A percentile compares a stretch with the other conserved stretches of the same genome.
Conservation (phyloP, 1,284 basidiomycete species). For the Cryptococcus sp. region DNA sequence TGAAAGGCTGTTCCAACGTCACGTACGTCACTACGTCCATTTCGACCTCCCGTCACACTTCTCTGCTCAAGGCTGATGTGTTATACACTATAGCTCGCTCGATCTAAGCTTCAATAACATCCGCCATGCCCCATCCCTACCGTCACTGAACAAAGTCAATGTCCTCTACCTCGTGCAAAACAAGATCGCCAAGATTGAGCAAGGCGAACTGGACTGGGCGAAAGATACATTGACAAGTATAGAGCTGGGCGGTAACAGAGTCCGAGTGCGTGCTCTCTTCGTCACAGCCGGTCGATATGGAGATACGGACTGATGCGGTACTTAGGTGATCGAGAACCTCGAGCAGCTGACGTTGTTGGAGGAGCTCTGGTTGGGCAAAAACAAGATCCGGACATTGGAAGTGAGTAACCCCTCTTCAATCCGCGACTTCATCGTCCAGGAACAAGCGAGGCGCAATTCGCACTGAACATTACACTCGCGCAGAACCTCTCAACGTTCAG, state of each 20-base stretch:
- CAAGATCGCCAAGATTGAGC: conserved; percentile 76
- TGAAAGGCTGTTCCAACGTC: conserved; percentile 66
- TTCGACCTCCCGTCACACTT: neutral
- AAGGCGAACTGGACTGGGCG: conserved; percentile 63
- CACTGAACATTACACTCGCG: conserved; percentile 7
- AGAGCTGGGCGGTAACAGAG: conserved; percentile 89
- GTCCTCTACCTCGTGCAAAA: conserved; percentile 96
- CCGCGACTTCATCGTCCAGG: neutral
- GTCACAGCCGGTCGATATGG: neutral
- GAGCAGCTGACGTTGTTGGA: conserved; percentile 80
- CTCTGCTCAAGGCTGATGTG: neutral
- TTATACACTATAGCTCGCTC: conserved; percentile 61
- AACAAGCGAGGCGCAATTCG: conserved; percentile 7
- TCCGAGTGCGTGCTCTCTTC: conserved; percentile 63
- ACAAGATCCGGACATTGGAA: conserved; percentile 87
- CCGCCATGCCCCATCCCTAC: conserved; percentile 63
- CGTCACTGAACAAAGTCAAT: conserved; percentile 59
- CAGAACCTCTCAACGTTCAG: conserved; percentile 66
- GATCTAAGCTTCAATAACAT: conserved; percentile 96
- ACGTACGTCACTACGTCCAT: conserved; percentile 69
- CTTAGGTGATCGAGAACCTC: conserved; percentile 81
- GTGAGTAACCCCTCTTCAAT: conserved; percentile 54
- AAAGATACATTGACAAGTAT: conserved; percentile 71
- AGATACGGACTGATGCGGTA: neutral
- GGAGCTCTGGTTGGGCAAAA: conserved; percentile 96